Conservation (phyloP, 2,329 filamentous ascomycete genomes). For the Verticillium isaacii region DNA sequence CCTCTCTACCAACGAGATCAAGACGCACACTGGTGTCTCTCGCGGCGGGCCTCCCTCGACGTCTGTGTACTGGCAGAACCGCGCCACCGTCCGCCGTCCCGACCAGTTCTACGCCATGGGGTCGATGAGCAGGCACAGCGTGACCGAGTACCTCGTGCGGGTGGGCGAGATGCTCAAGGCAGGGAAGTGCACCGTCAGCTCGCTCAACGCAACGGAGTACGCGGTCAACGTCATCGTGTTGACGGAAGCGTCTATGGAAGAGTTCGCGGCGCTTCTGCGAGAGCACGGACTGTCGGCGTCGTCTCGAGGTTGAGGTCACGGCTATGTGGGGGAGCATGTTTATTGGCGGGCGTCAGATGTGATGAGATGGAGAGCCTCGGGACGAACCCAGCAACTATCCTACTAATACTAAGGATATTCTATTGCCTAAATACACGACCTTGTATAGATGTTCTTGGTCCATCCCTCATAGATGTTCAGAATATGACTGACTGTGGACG, state of each 20-base stretch:
- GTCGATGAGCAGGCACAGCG: background rate
- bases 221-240: slow-evolving; percentile 3
- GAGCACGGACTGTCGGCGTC: background rate
- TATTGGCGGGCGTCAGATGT: too few species aligned
- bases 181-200: background rate
- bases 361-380: too few species aligned
- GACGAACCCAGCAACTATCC: too few species aligned
- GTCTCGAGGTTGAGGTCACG: too few species aligned
- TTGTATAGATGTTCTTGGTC: too few species aligned
- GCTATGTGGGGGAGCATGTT: too few species aligned
- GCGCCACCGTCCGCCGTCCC: background rate
- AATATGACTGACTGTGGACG: too few species aligned
- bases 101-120: slow-evolving; percentile 2
- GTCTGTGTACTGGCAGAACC: slow-evolving; percentile 1
- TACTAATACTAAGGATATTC: too few species aligned
- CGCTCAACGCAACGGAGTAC: slow-evolving; percentile 1
- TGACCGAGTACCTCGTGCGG: slow-evolving; percentile 1
- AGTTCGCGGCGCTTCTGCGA: slow-evolving; percentile 8
- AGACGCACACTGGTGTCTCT: slow-evolving; percentile 3
- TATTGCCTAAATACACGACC: too few species aligned
- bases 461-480: too few species aligned
- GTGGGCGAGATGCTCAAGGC: slow-evolving; percentile 1
- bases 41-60: slow-evolving; percentile 1
- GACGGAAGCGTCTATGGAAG: background rate
- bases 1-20: slow-evolving; percentile 4